phyloP scores from a whole-genome alignment of 2,329 filamentous ascomycete species.

The Alternaria arborescens region DNA sequence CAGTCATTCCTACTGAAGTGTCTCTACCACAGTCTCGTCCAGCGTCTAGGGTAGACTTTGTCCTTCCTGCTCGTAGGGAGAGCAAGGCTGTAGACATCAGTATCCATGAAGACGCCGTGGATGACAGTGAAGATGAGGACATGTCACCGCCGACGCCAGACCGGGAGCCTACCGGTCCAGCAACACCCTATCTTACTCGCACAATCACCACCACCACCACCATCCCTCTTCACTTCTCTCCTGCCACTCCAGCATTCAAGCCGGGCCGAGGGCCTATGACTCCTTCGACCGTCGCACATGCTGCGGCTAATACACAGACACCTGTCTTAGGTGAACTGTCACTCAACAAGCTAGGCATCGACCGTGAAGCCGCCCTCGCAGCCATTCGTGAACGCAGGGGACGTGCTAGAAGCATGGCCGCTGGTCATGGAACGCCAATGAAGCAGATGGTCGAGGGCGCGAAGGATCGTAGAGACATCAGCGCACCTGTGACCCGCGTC shows the following conservation, averaged over 20 bases:
- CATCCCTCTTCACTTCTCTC: constrained; percentile 58
- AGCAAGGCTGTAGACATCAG: constrained; percentile 31
- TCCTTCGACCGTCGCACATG: constrained; percentile 49
- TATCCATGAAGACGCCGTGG: constrained; percentile 46
- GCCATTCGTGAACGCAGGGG: constrained; percentile 77
- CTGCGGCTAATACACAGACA: constrained; percentile 38
- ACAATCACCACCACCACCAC: constrained; percentile 60
- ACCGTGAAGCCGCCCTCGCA: constrained; percentile 76
- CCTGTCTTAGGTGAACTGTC: constrained; percentile 45
- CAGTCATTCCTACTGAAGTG: constrained; percentile 21
- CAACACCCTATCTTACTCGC: constrained; percentile 48
- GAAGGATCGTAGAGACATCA: constrained; percentile 57
- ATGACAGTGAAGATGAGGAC: constrained; percentile 44
- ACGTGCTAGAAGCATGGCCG: constrained; percentile 72
- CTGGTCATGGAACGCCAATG: constrained; percentile 68
- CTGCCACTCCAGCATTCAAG: constrained; percentile 47
- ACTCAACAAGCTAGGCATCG: constrained; percentile 51
- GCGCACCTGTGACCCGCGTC: constrained; percentile 52
- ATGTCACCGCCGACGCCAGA: constrained; percentile 30
- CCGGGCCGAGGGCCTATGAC: constrained; percentile 38
- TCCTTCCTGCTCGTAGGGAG: constrained; percentile 16
- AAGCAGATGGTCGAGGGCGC: constrained; percentile 66
- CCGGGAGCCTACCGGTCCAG: constrained; percentile 34
- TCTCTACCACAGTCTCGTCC: constrained; percentile 18
- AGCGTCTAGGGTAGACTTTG: constrained; percentile 20